A percentile compares a stretch with the other conserved stretches of the same genome.
Evolutionary conservation across 345 rosid species (phyloP).

Genomic region (Adansonia digitata): DNA sequence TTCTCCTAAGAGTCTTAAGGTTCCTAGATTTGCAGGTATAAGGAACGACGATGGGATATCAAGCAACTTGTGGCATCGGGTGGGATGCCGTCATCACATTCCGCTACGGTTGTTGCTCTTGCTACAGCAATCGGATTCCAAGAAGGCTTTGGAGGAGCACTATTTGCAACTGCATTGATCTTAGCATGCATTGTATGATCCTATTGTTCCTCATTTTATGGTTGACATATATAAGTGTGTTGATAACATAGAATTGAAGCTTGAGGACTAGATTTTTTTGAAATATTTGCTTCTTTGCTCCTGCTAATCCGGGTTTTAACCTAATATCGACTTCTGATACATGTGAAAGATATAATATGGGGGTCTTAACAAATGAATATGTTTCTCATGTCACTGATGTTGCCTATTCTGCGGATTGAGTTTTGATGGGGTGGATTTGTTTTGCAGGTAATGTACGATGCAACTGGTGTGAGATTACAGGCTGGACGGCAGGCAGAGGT

Average conservation of each 20-base stretch:
- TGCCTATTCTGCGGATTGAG: not conserved
- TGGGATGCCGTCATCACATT: constrained; percentile 97
- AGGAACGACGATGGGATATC: constrained; percentile 61
- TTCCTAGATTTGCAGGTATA: constrained; percentile 58
- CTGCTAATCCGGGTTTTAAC: not conserved
- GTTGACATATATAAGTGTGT: not conserved
- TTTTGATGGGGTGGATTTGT: not conserved
- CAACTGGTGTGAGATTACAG: constrained; percentile 81
- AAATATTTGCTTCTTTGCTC: not conserved
- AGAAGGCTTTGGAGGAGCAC: constrained; percentile 66
- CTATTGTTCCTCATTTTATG: not conserved
- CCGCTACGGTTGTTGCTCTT: constrained; percentile 72
- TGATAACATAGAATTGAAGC: not conserved
- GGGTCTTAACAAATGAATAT: not conserved
- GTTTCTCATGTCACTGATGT: not conserved
- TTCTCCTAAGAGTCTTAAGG: constrained; percentile 36
- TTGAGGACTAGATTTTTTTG: not conserved
- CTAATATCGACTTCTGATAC: not conserved
- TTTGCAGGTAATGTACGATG: constrained; percentile 82
- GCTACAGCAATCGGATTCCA: constrained; percentile 67
- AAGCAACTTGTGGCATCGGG: constrained; percentile 80
- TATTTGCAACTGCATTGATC: constrained; percentile 55
- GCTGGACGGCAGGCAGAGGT: constrained; percentile 97
- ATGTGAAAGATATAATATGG: not conserved
- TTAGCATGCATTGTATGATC: constrained; percentile 68